Evolutionary conservation across 2,329 filamentous ascomycete genomes (phyloP), one percentile per base, ranked within the genome.

Genomic region (Diaporthe sp.): DNA sequence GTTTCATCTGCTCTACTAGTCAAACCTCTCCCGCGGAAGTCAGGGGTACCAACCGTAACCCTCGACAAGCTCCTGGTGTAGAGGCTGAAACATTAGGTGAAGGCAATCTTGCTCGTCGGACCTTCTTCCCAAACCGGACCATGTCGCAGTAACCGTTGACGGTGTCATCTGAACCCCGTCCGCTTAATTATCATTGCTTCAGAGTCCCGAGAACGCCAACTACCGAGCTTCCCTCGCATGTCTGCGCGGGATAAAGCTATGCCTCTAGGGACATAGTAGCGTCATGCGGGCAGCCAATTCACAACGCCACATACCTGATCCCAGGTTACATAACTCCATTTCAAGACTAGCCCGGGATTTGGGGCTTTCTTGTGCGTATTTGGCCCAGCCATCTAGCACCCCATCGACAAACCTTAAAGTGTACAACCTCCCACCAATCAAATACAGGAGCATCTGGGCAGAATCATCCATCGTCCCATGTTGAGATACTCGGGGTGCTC

Each of bases 31-130:
- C 30, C 32, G n/a, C 22, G 44, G 15, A 27, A 25, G 63, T 12
- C 47, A 39, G 63, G 63, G 47, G 63, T 39, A 17, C 17, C 47
- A 53, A 12, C 63, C 44, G 47, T 47, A 68, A 53, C 63, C 63
- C 63, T 68, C 63, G 47, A 53, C 63, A 53, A 47, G 47, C 13
- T 13, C 35, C 44, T 68, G 63, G 47, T 53, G 47, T 68, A 22
- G 47, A 68, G 63, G 63, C 63, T 68, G 63, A 68, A 68, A 68
- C 63, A 68, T 68, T 68, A 68, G 63, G 47, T 68, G 47, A 68
- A 68, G 47, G 47, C 19, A 53, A 68, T 68, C 63, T 68, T 68
- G 63, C 63, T 68, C 47, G 47, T 53, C 63, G 47, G 63, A 27
- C 47, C 47, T 53, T 68, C 47, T 53, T 68, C 63, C 63, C 44